Conservation (phyloP, 768 basidiomycete species). For the Gloeopeniophorella convolvens region DNA sequence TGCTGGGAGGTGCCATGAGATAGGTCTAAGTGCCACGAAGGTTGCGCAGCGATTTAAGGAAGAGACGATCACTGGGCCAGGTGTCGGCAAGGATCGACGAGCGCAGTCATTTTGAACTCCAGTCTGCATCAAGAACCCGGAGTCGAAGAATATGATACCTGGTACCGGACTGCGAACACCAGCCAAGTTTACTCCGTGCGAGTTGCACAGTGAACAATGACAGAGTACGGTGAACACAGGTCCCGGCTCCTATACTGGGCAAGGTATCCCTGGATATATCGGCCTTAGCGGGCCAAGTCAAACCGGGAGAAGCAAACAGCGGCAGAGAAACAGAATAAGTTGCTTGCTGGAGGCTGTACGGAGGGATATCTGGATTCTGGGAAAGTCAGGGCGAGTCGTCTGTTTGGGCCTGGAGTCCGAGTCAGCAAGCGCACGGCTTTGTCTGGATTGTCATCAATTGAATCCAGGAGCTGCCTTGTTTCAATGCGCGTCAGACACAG, state of each 20-base stretch:
- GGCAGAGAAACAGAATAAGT: neutral
- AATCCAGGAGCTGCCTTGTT: neutral
- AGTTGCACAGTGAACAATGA: neutral
- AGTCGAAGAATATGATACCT: neutral
- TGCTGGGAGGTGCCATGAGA: constrained; percentile 41
- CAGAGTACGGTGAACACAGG: neutral
- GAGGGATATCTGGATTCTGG: too few relatives aligned
- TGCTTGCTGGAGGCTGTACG: constrained; percentile 19
- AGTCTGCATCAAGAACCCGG: constrained; percentile 12
- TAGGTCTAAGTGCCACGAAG: neutral
- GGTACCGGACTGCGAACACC: constrained; percentile 1
- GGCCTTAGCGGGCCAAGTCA: constrained; percentile 2
- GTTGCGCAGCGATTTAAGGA: constrained; percentile 7
- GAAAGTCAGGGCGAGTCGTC: too few relatives aligned
- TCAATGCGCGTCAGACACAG: too few relatives aligned
- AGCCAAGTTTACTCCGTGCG: neutral
- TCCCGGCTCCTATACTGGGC: constrained; percentile 4
- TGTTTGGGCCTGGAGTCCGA: too few relatives aligned
- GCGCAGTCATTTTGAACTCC: neutral
- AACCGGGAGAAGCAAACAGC: constrained; percentile 12
- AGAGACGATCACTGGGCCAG: neutral
- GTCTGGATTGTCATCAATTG: neutral
- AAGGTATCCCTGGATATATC: constrained; percentile 4
- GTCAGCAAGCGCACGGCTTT: neutral
- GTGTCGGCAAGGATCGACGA: neutral